Evolutionary conservation across 176 grass and related monocot genomes (phyloP).

Genomic region (Neostapfia colusana): DNA sequence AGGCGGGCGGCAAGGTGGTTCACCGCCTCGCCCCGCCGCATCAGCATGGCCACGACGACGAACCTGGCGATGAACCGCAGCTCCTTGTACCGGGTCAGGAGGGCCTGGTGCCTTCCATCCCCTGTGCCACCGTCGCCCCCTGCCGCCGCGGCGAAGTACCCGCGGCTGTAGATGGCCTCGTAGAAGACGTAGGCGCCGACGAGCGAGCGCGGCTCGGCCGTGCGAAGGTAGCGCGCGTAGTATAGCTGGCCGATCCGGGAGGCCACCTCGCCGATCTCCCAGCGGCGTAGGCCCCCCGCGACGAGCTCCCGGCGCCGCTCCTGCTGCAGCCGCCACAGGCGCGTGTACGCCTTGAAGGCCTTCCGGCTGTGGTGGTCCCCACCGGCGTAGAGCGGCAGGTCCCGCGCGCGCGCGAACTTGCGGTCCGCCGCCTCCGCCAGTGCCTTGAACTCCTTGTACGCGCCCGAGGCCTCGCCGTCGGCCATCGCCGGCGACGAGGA

Average conservation of each 20-base stretch:
- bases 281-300: slow-evolving; percentile 61
- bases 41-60: slow-evolving; percentile 76
- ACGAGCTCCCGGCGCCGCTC: slow-evolving; percentile 70
- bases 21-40: slow-evolving; percentile 68
- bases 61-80: slow-evolving; percentile 85
- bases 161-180: slow-evolving; percentile 89
- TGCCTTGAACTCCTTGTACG: slow-evolving; percentile 63
- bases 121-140: neutral
- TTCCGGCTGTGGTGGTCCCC: slow-evolving; percentile 76
- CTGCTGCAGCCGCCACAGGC: slow-evolving; percentile 88
- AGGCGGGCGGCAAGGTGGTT: slow-evolving; percentile 67
- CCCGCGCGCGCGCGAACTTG: slow-evolving; percentile 91
- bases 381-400: slow-evolving; percentile 73
- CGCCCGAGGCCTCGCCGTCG: slow-evolving; percentile 42
- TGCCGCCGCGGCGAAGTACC: slow-evolving; percentile 66
- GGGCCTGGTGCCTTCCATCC: slow-evolving; percentile 48
- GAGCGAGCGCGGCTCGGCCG: slow-evolving; percentile 86
- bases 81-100: slow-evolving; percentile 83
- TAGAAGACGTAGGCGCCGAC: slow-evolving; percentile 97
- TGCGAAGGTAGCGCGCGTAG: slow-evolving; percentile 92
- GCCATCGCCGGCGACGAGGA: slow-evolving; percentile 53
- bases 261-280: slow-evolving; percentile 93
- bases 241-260: slow-evolving; percentile 99
- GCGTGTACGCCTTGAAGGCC: slow-evolving; percentile 97
- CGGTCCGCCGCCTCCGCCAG: slow-evolving; percentile 72